Conservation (phyloP, 169 alveolate genomes). For the Pseudocohnilembus persalinus region DNA sequence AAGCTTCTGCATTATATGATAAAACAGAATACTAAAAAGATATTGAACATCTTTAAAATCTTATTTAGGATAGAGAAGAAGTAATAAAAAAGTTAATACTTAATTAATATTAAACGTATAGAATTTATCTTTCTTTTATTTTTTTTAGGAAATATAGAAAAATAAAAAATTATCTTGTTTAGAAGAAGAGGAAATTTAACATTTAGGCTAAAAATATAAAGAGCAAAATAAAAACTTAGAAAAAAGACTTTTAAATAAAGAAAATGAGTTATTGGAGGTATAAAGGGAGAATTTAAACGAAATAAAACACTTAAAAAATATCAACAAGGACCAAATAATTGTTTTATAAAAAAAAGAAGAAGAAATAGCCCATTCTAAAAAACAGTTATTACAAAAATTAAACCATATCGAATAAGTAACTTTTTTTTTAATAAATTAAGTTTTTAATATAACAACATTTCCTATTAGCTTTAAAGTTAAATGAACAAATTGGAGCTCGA, state of each 20-base stretch:
- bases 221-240: too few relatives aligned
- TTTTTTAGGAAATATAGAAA: not conserved
- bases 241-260: too few relatives aligned
- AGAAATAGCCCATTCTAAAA: not conserved
- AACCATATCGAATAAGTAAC: not conserved
- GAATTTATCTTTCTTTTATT: too few relatives aligned
- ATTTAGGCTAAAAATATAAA: too few relatives aligned
- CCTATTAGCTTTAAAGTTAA: not conserved
- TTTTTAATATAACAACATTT: too few relatives aligned
- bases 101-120: not conserved
- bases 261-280: too few relatives aligned
- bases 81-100: not conserved
- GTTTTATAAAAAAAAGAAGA: not conserved
- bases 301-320: too few relatives aligned
- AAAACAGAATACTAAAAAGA: too few relatives aligned
- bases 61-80: not conserved
- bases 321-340: not conserved
- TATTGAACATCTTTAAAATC: not conserved
- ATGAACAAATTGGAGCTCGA: not conserved
- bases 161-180: too few relatives aligned
- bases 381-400: not conserved
- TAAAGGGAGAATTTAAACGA: too few relatives aligned
- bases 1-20: not conserved
- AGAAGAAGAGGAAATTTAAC: not conserved
- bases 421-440: too few relatives aligned